phyloP scores from a whole-genome alignment of 176 grass and related monocot genomes.

The Triticum aestivum region DNA sequence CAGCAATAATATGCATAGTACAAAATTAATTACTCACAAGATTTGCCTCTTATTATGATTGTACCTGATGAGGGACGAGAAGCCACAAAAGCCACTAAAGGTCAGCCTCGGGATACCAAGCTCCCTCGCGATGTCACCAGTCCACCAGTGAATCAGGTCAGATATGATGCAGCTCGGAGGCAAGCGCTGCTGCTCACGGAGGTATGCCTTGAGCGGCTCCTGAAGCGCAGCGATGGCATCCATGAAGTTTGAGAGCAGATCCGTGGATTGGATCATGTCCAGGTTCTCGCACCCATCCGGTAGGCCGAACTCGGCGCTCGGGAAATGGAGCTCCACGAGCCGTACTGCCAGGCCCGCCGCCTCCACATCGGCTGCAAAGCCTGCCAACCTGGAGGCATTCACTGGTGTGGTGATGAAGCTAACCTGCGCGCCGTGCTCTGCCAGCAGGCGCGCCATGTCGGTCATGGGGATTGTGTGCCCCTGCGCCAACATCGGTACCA shows the following conservation, averaged over 20 bases:
- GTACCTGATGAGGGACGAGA: too few relatives aligned
- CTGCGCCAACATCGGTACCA: conserved; percentile 55
- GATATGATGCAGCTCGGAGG: too few relatives aligned
- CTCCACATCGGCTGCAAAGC: neutral
- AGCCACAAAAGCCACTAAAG: too few relatives aligned
- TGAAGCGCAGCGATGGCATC: conserved; percentile 44
- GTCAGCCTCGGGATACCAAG: too few relatives aligned
- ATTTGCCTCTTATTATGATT: too few relatives aligned
- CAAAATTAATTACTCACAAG: too few relatives aligned
- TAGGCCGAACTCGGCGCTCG: conserved; percentile 42
- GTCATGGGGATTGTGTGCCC: conserved; percentile 71
- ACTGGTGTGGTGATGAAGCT: conserved; percentile 61
- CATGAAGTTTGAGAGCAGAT: conserved; percentile 36
- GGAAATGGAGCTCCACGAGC: conserved; percentile 55
- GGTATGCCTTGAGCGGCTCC: too few relatives aligned
- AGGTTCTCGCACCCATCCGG: conserved; percentile 57
- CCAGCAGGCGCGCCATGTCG: conserved; percentile 53
- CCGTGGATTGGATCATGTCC: conserved; percentile 36
- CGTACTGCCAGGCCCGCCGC: conserved; percentile 25
- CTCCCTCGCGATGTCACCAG: too few relatives aligned
- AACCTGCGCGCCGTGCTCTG: conserved; percentile 45
- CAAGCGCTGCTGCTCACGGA: too few relatives aligned
- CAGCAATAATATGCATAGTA: too few relatives aligned
- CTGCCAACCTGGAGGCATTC: conserved; percentile 46
- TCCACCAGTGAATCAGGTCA: too few relatives aligned